These are phyloP conservation scores for Rhododendron henanense DNA, from an alignment of 148 eudicot species.

Conservation along the genomic window DNA sequence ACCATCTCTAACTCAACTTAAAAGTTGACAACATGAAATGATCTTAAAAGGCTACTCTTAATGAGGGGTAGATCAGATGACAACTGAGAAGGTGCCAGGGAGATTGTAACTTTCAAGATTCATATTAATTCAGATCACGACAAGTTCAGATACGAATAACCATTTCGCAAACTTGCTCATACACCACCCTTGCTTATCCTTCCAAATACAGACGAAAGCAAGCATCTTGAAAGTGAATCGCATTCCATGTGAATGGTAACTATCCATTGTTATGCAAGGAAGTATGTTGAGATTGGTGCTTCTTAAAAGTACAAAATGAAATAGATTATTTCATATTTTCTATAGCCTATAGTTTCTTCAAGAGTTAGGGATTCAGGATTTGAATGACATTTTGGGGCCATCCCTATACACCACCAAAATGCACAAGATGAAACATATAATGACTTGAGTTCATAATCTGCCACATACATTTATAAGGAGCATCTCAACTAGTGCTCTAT, in stretches of 20 bases:
- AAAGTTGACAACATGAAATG: too few relatives aligned
- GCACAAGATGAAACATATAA: neutral
- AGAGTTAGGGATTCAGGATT: neutral
- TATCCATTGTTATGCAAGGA: neutral
- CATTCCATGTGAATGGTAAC: neutral
- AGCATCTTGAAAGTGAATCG: neutral
- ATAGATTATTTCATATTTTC: neutral
- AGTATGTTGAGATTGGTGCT: neutral
- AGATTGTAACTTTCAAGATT: neutral
- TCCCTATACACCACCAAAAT: neutral
- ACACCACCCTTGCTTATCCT: neutral
- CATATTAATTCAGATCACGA: neutral
- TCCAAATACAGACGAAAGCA: neutral
- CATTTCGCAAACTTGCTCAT: neutral
- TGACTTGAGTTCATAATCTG: neutral
- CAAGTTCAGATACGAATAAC: neutral
- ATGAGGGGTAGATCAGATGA: neutral
- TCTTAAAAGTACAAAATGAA: neutral
- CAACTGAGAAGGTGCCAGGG: neutral
- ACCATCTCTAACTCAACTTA: too few relatives aligned
- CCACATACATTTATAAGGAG: neutral
- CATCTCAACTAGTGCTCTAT: neutral
- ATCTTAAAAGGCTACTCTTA: neutral
- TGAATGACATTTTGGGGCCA: neutral
- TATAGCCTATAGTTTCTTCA: neutral